These are phyloP conservation scores for Aspergillus sclerotiicarbonarius DNA, from an alignment of 495 filamentous ascomycete genomes.

Conservation along the genomic window DNA sequence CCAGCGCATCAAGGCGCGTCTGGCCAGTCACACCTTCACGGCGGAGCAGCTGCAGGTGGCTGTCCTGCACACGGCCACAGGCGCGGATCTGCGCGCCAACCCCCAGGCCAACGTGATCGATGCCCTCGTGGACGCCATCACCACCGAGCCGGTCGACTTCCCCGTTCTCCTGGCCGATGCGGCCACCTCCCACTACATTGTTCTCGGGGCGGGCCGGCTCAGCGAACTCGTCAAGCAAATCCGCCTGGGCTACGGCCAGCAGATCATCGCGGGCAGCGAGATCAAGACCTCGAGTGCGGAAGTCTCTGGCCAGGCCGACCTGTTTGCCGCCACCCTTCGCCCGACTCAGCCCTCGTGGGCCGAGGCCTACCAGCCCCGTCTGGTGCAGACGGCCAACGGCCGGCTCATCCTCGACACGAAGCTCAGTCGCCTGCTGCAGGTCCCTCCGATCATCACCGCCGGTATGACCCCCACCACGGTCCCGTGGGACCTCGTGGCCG, in stretches of 20 bases:
- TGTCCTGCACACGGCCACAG: neutral
- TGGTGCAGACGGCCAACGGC: neutral
- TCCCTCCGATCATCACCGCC: constrained; percentile 42
- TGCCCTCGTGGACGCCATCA: constrained; percentile 2
- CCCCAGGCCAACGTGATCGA: neutral
- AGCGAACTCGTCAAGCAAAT: neutral
- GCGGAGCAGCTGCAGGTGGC: neutral
- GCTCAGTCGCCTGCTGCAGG: constrained; percentile 32
- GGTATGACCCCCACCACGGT: constrained; percentile 45
- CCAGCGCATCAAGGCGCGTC: neutral
- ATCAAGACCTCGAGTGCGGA: neutral
- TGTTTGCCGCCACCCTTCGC: neutral
- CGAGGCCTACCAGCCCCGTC: neutral
- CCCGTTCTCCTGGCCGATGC: neutral
- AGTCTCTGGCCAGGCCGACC: neutral
- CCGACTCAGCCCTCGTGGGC: neutral
- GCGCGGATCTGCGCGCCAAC: neutral
- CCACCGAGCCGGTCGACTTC: constrained; percentile 5
- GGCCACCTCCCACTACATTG: neutral
- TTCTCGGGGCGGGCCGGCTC: neutral
- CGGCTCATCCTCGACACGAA: constrained; percentile 28
- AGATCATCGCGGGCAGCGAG: neutral
- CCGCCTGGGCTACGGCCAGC: neutral
- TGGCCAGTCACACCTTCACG: neutral
- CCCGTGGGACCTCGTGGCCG: constrained; percentile 35